Evolutionary conservation across 306 rosid genomes (phyloP), one percentile per base, ranked within the genome.

Genomic region (Pyrus communis): DNA sequence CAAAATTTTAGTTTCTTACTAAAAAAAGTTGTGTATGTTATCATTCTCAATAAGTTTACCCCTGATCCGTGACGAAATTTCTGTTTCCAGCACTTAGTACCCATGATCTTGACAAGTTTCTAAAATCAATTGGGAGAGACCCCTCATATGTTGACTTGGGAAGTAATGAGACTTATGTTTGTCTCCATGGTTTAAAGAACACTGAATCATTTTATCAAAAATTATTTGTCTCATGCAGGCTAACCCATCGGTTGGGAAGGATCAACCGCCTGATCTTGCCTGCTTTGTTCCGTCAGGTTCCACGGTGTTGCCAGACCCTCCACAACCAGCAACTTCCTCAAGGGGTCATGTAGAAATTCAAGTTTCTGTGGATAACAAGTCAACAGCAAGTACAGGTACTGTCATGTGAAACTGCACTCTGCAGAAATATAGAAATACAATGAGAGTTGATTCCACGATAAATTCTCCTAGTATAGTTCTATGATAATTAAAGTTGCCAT

Each of bases 251-350:
- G 88, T 96, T 33, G 97, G 99, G 52, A 96, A 96, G 81, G 98
- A 96, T 85, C 96, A 88, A 80, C 97, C 98, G 52, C 99, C 99
- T 57, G 98, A 96, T 87, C 97, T 96, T 78, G 99, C 98, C 25
- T 78, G 83, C 55, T 85, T 92, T 49, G 91, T 92, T 73, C 99
- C 93, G 30, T 84, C 90, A 3, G 79, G 83, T 75, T 78, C 93
- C 57, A 40, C 83, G 59, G 55, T 74, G 69, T 70, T 85, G 70
- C 85, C 97, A 0, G 91, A 85, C 75, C 80, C 78, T 68, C 87
- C 85, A 12, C 91, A 85, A 80, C 88, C 86, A 73, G 83, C 85
- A 78, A 55, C 88, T 78, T 81, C 97, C 21, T 62, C 69, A 3
- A 86, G 82, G 67, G 83, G 43, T 82, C 76, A 78, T 33, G 65